Evolutionary conservation across 768 basidiomycete species (phyloP).

Genomic region (Boletus pseudopeckii): DNA sequence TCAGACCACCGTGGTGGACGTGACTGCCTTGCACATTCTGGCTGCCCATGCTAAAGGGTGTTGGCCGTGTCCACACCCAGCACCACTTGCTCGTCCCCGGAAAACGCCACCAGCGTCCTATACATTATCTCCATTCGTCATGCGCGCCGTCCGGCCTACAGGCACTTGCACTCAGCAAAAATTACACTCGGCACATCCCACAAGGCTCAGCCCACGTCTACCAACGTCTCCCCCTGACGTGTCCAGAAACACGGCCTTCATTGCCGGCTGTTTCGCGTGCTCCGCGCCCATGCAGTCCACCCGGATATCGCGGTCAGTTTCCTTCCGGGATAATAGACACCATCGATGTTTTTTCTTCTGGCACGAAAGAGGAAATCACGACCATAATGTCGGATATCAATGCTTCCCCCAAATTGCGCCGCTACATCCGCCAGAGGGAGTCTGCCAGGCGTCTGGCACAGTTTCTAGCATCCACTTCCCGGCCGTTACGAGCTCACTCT

Average conservation of each 20-base stretch:
- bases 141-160: constrained; percentile 18
- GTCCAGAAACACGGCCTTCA: background rate
- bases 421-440: constrained; percentile 33
- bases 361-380: constrained; percentile 9
- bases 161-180: constrained; percentile 16
- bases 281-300: background rate
- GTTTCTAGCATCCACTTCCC: constrained; percentile 30
- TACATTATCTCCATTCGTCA: constrained; percentile 19
- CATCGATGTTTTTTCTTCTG: constrained; percentile 26
- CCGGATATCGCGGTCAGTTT: constrained; percentile 12
- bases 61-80: constrained; percentile 50
- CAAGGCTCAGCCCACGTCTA: constrained; percentile 2
- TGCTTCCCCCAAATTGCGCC: constrained; percentile 20
- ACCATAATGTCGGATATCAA: constrained; percentile 15
- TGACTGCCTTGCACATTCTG: constrained; percentile 37
- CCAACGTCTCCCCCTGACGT: background rate
- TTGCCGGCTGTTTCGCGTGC: background rate
- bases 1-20: constrained; percentile 37
- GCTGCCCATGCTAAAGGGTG: constrained; percentile 76
- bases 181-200: background rate
- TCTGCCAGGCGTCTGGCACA: constrained; percentile 34
- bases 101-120: constrained; percentile 12
- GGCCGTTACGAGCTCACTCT: constrained; percentile 41
- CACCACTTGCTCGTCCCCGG: constrained; percentile 35
- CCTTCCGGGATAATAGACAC: constrained; percentile 24